Base-by-base conservation (phyloP, 208 protist species). In the Acanthamoeba comandoni region DNA sequence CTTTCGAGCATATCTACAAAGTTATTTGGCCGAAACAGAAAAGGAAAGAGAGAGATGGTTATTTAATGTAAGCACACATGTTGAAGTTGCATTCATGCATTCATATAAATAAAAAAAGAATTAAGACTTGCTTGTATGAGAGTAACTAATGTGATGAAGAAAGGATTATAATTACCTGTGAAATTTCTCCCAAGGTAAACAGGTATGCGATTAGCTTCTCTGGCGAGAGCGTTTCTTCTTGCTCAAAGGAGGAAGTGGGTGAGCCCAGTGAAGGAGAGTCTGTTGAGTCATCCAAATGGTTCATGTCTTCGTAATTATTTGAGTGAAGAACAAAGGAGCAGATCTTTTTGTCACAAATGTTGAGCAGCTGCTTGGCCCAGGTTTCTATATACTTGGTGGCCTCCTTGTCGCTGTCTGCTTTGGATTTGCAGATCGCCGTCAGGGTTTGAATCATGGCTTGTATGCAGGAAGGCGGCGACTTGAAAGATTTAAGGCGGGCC, bases 401-500 rank as follows among this genome's bases (percentile, higher is more conserved):
- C 67, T 86, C 77, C 35, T 67, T 60, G n/a, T 86, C 77, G 55
- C 19, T 86, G 19, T 3, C 52, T 1, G 77, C 71, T 52, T 80
- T 80, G 49, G 71, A 43, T 43, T 35, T 12, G 48, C 71, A 80
- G 3, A 80, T 80, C 15, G 53, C 71, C 26, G 71, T 35, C 7
- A 80, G 71, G 31, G 77, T 43, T 39, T 86, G 77, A 22, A 86
- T 86, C 77, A 86, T 86, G 53, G 77, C 77, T 17, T 86, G 77
- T 15, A 86, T 67, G 51, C 62, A 19, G 55, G 49, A 55, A 8
- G 77, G 77, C 9, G 77, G 77, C 3, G 51, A 29, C 13, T 67
- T 17, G 77, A 86, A 86, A 8, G 77, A 55, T 29, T 43, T 19
- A 26, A 86, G 24, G 7, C 67, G 77, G 77, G 19, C 17, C 77